These are phyloP conservation scores for Alternaria metachromatica DNA, from an alignment of 2,329 filamentous ascomycete genomes.

Conservation along the genomic window DNA sequence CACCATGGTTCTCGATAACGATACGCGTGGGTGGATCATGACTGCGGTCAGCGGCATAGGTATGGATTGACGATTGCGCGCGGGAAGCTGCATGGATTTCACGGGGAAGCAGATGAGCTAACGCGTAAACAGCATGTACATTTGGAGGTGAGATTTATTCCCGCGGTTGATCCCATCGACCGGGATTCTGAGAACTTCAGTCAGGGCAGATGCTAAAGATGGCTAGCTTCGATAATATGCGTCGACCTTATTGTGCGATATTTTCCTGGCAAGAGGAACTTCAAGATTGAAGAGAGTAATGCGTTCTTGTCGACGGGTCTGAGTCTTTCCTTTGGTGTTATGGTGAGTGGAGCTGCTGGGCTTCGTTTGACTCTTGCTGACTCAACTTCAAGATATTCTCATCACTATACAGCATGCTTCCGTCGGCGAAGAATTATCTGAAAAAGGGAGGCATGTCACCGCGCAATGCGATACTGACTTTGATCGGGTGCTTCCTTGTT, in stretches of 20 bases:
- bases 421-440: slow-evolving; percentile 81
- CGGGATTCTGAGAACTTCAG: not conserved
- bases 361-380: slow-evolving; percentile 10
- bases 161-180: not conserved
- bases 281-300: slow-evolving; percentile 89
- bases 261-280: slow-evolving; percentile 76
- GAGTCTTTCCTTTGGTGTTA: slow-evolving; percentile 93
- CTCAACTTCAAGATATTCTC: slow-evolving; percentile 78
- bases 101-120: slow-evolving; percentile 10
- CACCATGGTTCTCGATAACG: slow-evolving; percentile 54
- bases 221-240: slow-evolving; percentile 79
- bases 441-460: slow-evolving; percentile 70
- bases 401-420: slow-evolving; percentile 90
- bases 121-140: slow-evolving; percentile 43
- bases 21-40: slow-evolving; percentile 94
- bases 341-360: slow-evolving; percentile 65
- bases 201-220: slow-evolving; percentile 33
- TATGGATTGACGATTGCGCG: slow-evolving; percentile 48
- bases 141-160: slow-evolving; percentile 38
- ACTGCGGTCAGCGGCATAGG: slow-evolving; percentile 79
- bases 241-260: slow-evolving; percentile 78
- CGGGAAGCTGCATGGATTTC: not conserved
- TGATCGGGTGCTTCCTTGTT: slow-evolving; percentile 72
- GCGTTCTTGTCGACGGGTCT: slow-evolving; percentile 85
- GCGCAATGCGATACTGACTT: slow-evolving; percentile 69